Evolutionary conservation across 2,329 filamentous ascomycete genomes (phyloP).

Genomic region (Xylariaceae sp.): DNA sequence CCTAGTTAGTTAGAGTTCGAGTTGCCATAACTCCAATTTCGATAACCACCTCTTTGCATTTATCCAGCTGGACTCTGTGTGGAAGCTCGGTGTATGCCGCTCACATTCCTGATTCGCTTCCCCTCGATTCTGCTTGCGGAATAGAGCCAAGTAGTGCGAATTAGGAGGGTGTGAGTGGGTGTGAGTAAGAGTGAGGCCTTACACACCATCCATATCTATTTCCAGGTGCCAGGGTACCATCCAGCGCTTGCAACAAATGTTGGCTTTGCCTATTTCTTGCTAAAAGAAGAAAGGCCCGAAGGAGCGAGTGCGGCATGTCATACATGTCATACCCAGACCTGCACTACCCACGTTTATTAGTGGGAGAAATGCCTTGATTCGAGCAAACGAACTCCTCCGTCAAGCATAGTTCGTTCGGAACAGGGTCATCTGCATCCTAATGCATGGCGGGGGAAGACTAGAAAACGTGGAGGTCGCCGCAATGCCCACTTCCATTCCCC

Average conservation of each 20-base stretch:
- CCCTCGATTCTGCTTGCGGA: slow-evolving; percentile 15
- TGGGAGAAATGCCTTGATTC: slow-evolving; percentile 10
- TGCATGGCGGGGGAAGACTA: slow-evolving; percentile 19
- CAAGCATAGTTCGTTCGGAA: slow-evolving; percentile 31
- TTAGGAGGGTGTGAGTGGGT: slow-evolving; percentile 14
- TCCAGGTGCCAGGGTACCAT: slow-evolving; percentile 34
- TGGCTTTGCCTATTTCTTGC: slow-evolving; percentile 14
- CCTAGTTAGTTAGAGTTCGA: not conserved
- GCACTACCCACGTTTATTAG: slow-evolving; percentile 12
- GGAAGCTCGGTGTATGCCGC: not conserved
- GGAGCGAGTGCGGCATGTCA: slow-evolving; percentile 2
- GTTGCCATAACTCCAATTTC: not conserved
- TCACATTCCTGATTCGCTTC: slow-evolving; percentile 7
- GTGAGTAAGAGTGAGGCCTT: slow-evolving; percentile 20
- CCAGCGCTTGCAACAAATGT: slow-evolving; percentile 30
- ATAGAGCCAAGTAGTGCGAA: slow-evolving; percentile 10
- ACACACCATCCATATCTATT: slow-evolving; percentile 23
- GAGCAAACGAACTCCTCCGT: slow-evolving; percentile 25
- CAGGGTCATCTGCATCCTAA: slow-evolving; percentile 36
- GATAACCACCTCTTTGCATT: not conserved
- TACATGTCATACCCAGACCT: slow-evolving; percentile 10
- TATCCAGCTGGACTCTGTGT: not conserved
- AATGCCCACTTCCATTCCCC: slow-evolving; percentile 7
- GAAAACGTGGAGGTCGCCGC: slow-evolving; percentile 37
- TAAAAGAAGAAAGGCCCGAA: slow-evolving; percentile 12